Evolutionary conservation across 2,329 filamentous ascomycete genomes (phyloP).

Genomic region (Colletotrichum gigasporum): DNA sequence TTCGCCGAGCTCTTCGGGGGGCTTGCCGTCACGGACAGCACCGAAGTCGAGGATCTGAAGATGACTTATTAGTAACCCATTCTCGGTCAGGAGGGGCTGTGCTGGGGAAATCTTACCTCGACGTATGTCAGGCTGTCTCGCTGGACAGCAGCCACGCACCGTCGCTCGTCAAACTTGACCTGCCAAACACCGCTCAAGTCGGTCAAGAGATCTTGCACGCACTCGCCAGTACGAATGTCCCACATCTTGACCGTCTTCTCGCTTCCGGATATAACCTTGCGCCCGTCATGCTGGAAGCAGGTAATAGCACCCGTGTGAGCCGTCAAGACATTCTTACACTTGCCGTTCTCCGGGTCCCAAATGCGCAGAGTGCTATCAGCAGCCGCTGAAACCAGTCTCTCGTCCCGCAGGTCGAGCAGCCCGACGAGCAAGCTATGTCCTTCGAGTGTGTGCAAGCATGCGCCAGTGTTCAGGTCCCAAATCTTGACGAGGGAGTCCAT

Average conservation of each 20-base stretch:
- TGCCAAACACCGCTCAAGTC: constrained; percentile 99
- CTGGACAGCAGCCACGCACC: constrained; percentile 97
- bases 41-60: constrained; percentile 94
- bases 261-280: constrained; percentile 96
- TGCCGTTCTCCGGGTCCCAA: constrained; percentile 94
- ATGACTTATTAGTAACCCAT: not conserved
- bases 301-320: constrained; percentile 98
- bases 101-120: constrained; percentile 71
- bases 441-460: constrained; percentile 88
- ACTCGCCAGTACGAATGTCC: constrained; percentile 93
- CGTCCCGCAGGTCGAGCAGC: constrained; percentile 86
- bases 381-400: constrained; percentile 91
- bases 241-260: constrained; percentile 99
- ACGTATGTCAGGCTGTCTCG: constrained; percentile 93
- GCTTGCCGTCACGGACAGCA: constrained; percentile 86
- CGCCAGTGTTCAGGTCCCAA: constrained; percentile 90
- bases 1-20: constrained; percentile 78
- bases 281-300: constrained; percentile 96
- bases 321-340: constrained; percentile 88
- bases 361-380: constrained; percentile 95
- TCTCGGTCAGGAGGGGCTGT: constrained; percentile 39
- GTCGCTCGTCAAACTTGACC: constrained; percentile 94
- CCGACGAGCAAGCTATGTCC: constrained; percentile 94
- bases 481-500: constrained; percentile 99
- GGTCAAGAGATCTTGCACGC: constrained; percentile 89